These are phyloP conservation scores for Aspergillus flavus DNA, from an alignment of 2,329 filamentous ascomycete genomes.

Conservation along the genomic window DNA sequence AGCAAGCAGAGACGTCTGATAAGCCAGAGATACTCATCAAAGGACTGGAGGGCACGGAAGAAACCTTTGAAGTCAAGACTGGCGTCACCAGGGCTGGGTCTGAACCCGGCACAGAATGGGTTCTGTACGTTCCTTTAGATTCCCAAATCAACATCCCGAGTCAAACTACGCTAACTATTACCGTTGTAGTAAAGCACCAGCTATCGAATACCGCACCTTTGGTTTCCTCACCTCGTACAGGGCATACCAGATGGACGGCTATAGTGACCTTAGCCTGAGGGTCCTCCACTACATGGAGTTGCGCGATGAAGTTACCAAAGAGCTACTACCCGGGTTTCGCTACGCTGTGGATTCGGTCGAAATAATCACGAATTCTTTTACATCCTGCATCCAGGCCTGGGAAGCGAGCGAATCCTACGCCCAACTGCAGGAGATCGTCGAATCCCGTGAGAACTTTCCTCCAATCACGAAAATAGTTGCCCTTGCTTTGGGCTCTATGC, in stretches of 20 bases:
- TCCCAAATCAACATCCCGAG: background rate
- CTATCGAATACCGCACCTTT: background rate
- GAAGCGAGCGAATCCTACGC: background rate
- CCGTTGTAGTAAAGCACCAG: background rate
- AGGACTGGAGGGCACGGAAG: background rate
- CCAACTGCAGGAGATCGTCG: background rate
- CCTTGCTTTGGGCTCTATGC: background rate
- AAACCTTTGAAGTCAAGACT: too few relatives aligned
- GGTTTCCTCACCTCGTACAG: background rate
- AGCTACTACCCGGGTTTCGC: background rate
- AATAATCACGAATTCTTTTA: background rate
- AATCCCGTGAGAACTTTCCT: background rate
- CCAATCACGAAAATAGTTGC: constrained; percentile 5
- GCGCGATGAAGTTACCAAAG: background rate
- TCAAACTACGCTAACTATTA: background rate
- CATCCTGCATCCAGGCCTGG: background rate
- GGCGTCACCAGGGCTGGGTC: background rate
- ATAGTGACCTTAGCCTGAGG: background rate
- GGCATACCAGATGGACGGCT: background rate
- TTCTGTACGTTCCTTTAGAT: background rate
- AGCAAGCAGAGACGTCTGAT: background rate
- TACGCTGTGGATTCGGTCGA: background rate
- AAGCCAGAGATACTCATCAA: too few relatives aligned
- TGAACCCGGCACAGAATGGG: background rate
- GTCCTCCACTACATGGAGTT: background rate